Evolutionary conservation across 2,329 filamentous ascomycete species (phyloP).

Genomic region (Sporothrix inflata): DNA sequence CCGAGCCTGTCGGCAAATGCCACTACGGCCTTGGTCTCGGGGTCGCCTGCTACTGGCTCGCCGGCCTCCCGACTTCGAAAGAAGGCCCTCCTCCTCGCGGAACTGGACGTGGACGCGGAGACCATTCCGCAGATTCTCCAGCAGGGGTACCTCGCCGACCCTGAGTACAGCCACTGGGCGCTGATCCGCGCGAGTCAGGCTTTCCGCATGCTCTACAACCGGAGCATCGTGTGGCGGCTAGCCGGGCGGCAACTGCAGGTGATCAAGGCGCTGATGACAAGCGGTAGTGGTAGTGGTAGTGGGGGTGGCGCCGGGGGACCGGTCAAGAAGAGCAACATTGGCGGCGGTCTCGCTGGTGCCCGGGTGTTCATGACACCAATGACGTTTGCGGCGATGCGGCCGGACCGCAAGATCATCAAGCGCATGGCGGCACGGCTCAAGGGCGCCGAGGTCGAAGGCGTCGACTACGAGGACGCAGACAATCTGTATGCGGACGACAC

Average conservation of each 20-base stretch:
- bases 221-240: conserved; percentile 51
- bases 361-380: conserved; percentile 43
- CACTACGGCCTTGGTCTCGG: no score
- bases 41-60: background rate
- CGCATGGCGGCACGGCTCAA: conserved; percentile 32
- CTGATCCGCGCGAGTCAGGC: conserved; percentile 55
- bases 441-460: conserved; percentile 11
- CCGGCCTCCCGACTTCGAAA: background rate
- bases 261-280: conserved; percentile 47
- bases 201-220: conserved; percentile 47
- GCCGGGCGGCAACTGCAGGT: conserved; percentile 53
- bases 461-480: conserved; percentile 11
- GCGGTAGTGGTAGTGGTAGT: background rate
- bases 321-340: background rate
- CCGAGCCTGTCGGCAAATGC: conserved; percentile 30
- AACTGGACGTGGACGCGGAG: conserved; percentile 42
- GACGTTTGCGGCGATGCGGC: conserved; percentile 44
- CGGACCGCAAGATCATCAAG: conserved; percentile 41
- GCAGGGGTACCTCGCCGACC: conserved; percentile 35
- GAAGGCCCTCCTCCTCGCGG: background rate
- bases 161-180: conserved; percentile 48
- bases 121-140: conserved; percentile 43
- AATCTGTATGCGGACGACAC: conserved; percentile 24
- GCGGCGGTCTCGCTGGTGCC: conserved; percentile 33
- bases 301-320: background rate